Base-by-base conservation (phyloP, 352 stramenopile species). In the Pythium apleroticum region DNA sequence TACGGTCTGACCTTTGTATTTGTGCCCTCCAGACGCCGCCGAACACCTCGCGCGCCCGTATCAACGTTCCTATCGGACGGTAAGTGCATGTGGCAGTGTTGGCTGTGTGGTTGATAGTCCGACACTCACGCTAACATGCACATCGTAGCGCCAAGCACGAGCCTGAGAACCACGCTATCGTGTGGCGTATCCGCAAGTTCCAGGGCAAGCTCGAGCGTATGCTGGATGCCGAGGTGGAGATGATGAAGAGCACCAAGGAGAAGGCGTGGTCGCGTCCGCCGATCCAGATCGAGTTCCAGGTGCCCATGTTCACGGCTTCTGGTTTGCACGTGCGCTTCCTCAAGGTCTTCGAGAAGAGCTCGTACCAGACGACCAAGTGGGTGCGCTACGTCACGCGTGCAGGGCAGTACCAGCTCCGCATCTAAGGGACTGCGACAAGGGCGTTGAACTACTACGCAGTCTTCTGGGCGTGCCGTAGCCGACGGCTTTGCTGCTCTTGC, bases 281-380 rank as follows among this genome's bases (percentile, higher is more conserved):
- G 0, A 98, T 99, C 61, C 94, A 97, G 77, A 90, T 98, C 48
- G 97, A 99, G 57, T 99, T 99, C 67, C 93, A 98, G 62, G 83
- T 99, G 63, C 97, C 97, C 28, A 99, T 99, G 97, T 99, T 99
- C 80, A 99, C 96, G 24, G 88, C 95, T 9, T 99, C 95, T 31
- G 97, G 97, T 11, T 88, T 99, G 10, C 95, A 99, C 74, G 97
- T 99, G 56, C 93, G 96, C 35, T 99, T 99, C 81, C 89, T 99
- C 65, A 98, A 98, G 72, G 97, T 99, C 3, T 99, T 98, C 66
- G 97, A 99, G 74, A 99, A 99, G 82, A 98, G 90, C 68, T 98
- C 95, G 39, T 99, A 99, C 80, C 88, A 97, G 64, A 98, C 95
- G 22, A 98, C 96, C 74, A 97, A 98, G 84, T 99, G 97, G 97